A percentile compares a stretch with the other conserved stretches of the same genome.
Evolutionary conservation across 805 yeast species (phyloP).

Genomic region (Scheffersomyces ergatensis): DNA sequence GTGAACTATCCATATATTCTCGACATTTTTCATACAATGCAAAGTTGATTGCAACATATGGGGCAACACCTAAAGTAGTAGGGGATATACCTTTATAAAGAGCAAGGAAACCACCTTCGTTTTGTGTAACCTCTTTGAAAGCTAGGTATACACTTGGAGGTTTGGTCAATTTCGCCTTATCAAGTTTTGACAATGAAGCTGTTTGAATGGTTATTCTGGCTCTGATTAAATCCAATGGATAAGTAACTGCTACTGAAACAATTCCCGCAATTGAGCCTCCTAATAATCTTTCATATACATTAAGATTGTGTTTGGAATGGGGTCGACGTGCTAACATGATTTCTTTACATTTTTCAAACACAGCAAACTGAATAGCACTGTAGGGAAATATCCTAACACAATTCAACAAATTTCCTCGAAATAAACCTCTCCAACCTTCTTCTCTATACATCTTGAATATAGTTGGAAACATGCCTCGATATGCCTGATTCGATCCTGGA

Average conservation of each 20-base stretch:
- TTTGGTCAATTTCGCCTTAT: slow-evolving; percentile 40
- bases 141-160: slow-evolving; percentile 75
- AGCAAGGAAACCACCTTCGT: slow-evolving; percentile 81
- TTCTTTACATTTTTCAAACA: slow-evolving; percentile 64
- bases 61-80: slow-evolving; percentile 93
- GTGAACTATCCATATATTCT: slow-evolving; percentile 44
- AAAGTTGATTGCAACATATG: slow-evolving; percentile 91
- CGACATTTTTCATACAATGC: slow-evolving; percentile 83
- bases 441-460: slow-evolving; percentile 77
- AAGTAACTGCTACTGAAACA: slow-evolving; percentile 76
- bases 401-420: slow-evolving; percentile 88
- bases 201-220: slow-evolving; percentile 90
- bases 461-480: slow-evolving; percentile 73
- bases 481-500: slow-evolving; percentile 44
- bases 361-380: slow-evolving; percentile 90
- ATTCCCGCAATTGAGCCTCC: slow-evolving; percentile 85
- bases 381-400: slow-evolving; percentile 91
- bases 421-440: slow-evolving; percentile 89
- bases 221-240: slow-evolving; percentile 88
- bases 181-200: slow-evolving; percentile 55
- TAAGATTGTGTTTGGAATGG: slow-evolving; percentile 28
- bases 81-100: slow-evolving; percentile 85
- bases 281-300: slow-evolving; percentile 57
- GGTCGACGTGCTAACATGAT: slow-evolving; percentile 20
- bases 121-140: slow-evolving; percentile 54